Percentiles rank a stretch among this genome's conserved stretches.
These are phyloP conservation scores for Ustilaginoidea virens DNA, from an alignment of 2,329 filamentous ascomycete species.

Conservation along the genomic window DNA sequence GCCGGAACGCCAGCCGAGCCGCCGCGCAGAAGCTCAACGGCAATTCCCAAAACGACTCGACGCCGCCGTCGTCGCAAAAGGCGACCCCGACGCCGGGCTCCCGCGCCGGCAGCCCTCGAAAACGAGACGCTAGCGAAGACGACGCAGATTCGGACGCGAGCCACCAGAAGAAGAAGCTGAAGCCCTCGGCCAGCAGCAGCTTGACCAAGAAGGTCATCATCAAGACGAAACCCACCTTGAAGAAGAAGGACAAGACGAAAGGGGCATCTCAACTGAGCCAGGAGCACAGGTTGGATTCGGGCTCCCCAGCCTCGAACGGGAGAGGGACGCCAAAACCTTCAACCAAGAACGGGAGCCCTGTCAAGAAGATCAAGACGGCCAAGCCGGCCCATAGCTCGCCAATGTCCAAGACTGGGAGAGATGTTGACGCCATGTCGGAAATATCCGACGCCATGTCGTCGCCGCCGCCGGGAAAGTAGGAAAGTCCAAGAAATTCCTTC, in stretches of 20 bases:
- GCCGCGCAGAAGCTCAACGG: constrained; percentile 49
- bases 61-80: constrained; percentile 47
- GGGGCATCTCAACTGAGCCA: constrained; percentile 32
- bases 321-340: constrained; percentile 16
- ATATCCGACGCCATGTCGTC: constrained; percentile 41
- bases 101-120: constrained; percentile 37
- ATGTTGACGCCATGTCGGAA: constrained; percentile 37
- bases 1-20: constrained; percentile 44
- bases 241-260: constrained; percentile 44
- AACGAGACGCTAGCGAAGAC: constrained; percentile 41
- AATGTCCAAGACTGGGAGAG: constrained; percentile 31
- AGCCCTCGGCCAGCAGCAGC: constrained; percentile 22
- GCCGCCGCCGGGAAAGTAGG: constrained; percentile 27
- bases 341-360: constrained; percentile 21
- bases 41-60: constrained; percentile 37
- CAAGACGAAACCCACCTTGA: constrained; percentile 33
- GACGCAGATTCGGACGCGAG: constrained; percentile 35
- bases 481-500: too few relatives aligned
- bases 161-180: constrained; percentile 44
- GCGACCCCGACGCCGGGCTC: constrained; percentile 42
- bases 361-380: constrained; percentile 27
- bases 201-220: constrained; percentile 38
- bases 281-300: constrained; percentile 26
- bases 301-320: constrained; percentile 8
- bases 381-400: constrained; percentile 34